These are phyloP conservation scores for Porphyrellus cyaneotinctus DNA, from an alignment of 768 basidiomycete species.

Conservation along the genomic window DNA sequence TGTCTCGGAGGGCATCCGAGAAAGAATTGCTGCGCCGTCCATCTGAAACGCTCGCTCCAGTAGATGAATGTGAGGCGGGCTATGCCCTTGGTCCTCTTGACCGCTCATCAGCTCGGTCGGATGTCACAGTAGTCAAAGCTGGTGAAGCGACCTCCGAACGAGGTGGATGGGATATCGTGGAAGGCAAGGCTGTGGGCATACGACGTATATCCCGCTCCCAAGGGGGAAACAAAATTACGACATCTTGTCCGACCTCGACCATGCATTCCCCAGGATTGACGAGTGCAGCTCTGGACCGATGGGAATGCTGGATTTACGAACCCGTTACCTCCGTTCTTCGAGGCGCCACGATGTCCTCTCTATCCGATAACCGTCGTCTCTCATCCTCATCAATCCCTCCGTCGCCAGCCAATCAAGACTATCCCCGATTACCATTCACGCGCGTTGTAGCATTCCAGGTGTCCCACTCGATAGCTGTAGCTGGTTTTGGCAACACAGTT, in stretches of 20 bases:
- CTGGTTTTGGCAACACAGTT: conserved; percentile 75
- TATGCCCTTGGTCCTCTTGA: conserved; percentile 34
- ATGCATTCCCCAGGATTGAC: conserved; percentile 45
- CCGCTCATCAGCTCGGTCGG: conserved; percentile 37
- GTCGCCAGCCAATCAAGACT: conserved; percentile 12
- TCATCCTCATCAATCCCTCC: conserved; percentile 4
- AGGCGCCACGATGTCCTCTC: conserved; percentile 47
- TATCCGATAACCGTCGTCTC: conserved; percentile 30
- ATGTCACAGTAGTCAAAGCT: conserved; percentile 49
- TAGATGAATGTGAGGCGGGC: conserved; percentile 28
- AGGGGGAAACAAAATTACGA: conserved; percentile 27
- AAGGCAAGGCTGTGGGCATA: conserved; percentile 60
- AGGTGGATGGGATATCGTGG: conserved; percentile 70
- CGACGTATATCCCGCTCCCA: conserved; percentile 56
- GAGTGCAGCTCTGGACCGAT: conserved; percentile 64
- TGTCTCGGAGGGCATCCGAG: conserved; percentile 70
- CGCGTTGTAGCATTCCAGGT: conserved; percentile 59
- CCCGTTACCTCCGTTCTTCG: conserved; percentile 45
- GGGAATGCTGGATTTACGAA: conserved; percentile 83
- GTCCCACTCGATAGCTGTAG: conserved; percentile 49
- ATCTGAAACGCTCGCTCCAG: conserved; percentile 42
- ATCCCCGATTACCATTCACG: conserved; percentile 76
- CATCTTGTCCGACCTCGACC: conserved; percentile 10
- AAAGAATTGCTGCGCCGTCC: conserved; percentile 54
- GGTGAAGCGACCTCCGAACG: conserved; percentile 65